Base-by-base conservation (phyloP, 2,329 filamentous ascomycete genomes). In the Mariannaea elegans region DNA sequence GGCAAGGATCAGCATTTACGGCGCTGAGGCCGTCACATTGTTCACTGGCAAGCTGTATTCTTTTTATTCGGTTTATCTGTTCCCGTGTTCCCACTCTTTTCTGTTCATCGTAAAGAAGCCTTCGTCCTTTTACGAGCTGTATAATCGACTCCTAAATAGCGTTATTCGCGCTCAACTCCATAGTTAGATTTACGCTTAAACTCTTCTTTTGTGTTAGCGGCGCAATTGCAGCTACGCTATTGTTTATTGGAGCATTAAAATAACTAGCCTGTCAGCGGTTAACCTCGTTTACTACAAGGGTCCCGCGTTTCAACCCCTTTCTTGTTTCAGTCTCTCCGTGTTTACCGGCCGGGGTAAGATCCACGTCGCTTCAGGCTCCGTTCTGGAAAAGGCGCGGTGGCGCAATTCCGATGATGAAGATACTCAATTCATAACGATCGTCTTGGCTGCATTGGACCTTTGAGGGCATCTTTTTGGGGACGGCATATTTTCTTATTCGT, bases 241-340 rank as follows among this genome's bases (percentile, higher is more conserved):
- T 34, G 31, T 3, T 34, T 34, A 34, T 34, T 34, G 31, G 31
- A 34, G 31, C 3, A 34, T 34, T 34, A 34, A 34, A 34, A 34
- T 34, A 34, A 34, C 31, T 3, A 34, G 10, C 7, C 31, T 14
- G n/a, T 34, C 10, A 10, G 12, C 31, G 38, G 27, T 16, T 21
- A 52, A 41, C 27, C 34, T 29, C 38, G 18, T 44, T 27, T 42
- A 18, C 39, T 39, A 31, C 47, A 39, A 34, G 34, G 44, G 34
- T 47, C 39, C 55, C 39, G 18, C 41, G 49, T 58, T 58, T 58
- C 55, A 52, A 32, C 55, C 47, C 55, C 24, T 41, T 29, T 31
- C 47, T 44, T 51, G 55, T 58, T 58, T 58, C 55, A 58, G 49
- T 58, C 55, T 36, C 47, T 23, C 14, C 41, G 55, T 58, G 39